These are phyloP conservation scores for Botryotinia calthae DNA, from an alignment of 2,329 filamentous ascomycete species.

Conservation along the genomic window DNA sequence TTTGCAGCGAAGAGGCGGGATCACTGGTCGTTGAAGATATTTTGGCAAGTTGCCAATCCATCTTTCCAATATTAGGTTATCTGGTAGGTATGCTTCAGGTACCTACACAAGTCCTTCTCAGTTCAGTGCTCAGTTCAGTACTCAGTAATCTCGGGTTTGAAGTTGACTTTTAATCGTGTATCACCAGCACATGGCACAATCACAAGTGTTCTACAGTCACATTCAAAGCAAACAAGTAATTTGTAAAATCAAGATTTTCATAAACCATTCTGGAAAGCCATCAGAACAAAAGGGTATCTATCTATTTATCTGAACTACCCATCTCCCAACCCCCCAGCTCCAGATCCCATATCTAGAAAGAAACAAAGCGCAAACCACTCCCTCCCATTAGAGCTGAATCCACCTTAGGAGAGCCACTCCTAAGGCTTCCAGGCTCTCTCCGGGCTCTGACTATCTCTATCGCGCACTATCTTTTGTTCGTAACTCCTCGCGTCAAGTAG, in stretches of 20 bases:
- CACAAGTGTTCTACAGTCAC: not conserved
- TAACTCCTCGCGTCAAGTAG: too few species aligned
- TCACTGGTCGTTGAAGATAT: accelerated
- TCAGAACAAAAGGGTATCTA: not conserved
- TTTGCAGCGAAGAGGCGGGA: not conserved
- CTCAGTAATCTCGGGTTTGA: not conserved
- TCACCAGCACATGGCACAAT: not conserved
- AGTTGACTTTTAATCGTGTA: not conserved
- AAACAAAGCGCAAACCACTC: not conserved
- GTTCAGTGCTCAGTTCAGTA: not conserved
- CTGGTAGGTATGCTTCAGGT: not conserved
- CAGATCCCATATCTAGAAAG: not conserved
- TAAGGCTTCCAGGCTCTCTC: conserved; percentile 2
- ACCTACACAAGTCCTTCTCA: accelerated
- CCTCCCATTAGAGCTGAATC: conserved; percentile 5
- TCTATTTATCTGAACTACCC: not conserved
- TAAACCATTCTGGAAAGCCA: not conserved
- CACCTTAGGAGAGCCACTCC: not conserved
- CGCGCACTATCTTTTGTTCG: not conserved
- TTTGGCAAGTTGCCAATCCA: not conserved
- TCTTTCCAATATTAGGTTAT: not conserved
- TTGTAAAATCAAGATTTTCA: not conserved
- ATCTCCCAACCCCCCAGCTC: not conserved
- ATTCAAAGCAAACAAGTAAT: not conserved
- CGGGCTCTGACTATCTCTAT: not conserved